Evolutionary conservation across 2,329 filamentous ascomycete genomes (phyloP), one percentile per base, ranked within the genome.

Genomic region (Colletotrichum sp.): DNA sequence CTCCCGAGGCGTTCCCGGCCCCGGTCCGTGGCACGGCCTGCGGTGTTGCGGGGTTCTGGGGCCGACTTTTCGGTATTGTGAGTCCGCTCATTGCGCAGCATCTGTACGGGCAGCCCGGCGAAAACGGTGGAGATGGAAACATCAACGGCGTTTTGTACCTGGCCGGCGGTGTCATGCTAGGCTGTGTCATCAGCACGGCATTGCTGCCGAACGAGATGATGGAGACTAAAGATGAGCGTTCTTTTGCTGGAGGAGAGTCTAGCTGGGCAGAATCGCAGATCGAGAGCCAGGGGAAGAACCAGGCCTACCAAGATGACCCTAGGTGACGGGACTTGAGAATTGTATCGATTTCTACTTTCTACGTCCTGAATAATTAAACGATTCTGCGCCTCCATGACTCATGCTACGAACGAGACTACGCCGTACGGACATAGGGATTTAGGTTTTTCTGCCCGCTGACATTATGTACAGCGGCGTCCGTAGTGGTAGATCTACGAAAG

Each of bases 31-130:
- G 87, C 6, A 90, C 87, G 1, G 82, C 90, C 0, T 88, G 87
- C 76, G 90, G 90, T 0, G 74, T 91, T 15, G 88, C 89, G 3
- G 88, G 87, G 73, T 91, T 90, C 77, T 91, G 88, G 88, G 90
- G 90, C 2, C 80, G 90, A 3, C 68, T 91, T 29, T 90, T 90
- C 76, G 87, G 88, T 12, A 91, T 92, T 58, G 85, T 91, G 18
- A 89, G 87, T 47, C 90, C 90, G 0, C 77, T 91, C 47, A 89
- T 90, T 67, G 89, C 88, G 6, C 86, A 89, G 75, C 82, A 82
- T 54, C 59, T 87, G n/a, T 82, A 85, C 47, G 80, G 83, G 62
- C 0, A 79, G 75, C 1, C 70, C 73, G 1, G 72, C 43, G 43
- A 79, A 1, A 76, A 79, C 8, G 82, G 85, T 1, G 82, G 85